Evolutionary conservation across 1,284 basidiomycete species (phyloP), one percentile per base, ranked within the genome.

Genomic region (Mrakiaceae sp.): DNA sequence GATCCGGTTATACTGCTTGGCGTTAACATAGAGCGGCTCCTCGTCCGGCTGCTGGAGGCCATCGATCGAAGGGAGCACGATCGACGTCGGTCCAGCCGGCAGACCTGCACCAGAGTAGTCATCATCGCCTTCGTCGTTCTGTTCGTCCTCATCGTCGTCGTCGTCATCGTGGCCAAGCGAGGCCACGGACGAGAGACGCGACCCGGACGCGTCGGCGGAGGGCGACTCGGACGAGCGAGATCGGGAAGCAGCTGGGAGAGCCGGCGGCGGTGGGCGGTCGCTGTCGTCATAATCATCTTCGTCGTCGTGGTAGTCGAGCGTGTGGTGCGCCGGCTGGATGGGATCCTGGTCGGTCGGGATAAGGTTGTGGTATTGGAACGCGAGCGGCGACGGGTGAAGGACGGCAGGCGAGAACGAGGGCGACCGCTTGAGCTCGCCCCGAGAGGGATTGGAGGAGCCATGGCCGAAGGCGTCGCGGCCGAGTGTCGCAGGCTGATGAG

Each of bases 1-100:
- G 73, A 97, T 97, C 71, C 94, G 87, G 72, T 93, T 90, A 75
- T 96, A 97, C 78, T 97, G 93, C 75, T 97, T 97, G 60, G 93
- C 93, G 72, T 97, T 97, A 68, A 97, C 94, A 78, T 94, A 95
- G 69, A 96, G 83, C 43, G 93, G 93, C 74, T 96, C 92, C 71
- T 96, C 91, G 77, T 95, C 92, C 71, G 16, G 50, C 48, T 50
- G 40, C 43, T 57, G 12, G 55, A 52, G 42, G 12, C 47, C 43
- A 58, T 51, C 44, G 51, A 47, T n/a, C 8, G 57, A 10, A 4
- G 51, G 8, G n/a, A 16, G 10, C 43, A 40, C n/a, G 40, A 53
- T 50, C 52, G 51, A n/a, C 10, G 63, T 10, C 47, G 53, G 27
- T 40, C 42, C 9, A 0, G 53, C 46, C 27, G n/a, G 14, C 53